Percentiles rank a stretch among this genome's conserved stretches.
Evolutionary conservation across 805 yeast genomes (phyloP).

Genomic region (Lachancea meyersii): DNA sequence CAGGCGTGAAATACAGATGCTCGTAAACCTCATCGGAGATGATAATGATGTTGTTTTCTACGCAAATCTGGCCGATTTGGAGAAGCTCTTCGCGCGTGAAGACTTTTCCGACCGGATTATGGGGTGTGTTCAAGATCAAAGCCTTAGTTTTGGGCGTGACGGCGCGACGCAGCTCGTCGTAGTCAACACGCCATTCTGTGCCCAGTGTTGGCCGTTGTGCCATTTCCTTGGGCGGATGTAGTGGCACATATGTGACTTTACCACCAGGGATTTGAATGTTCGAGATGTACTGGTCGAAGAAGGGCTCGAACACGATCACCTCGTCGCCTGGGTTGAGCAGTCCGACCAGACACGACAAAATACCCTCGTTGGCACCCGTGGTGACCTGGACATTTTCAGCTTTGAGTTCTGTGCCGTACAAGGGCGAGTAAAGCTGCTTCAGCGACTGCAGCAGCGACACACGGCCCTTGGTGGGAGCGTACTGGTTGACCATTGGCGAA

Average conservation of each 20-base stretch:
- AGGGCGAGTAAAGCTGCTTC: conserved; percentile 63
- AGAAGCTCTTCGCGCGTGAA: conserved; percentile 69
- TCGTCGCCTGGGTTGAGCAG: conserved; percentile 85
- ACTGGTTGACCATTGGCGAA: conserved; percentile 76
- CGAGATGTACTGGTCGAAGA: conserved; percentile 93
- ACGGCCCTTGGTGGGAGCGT: conserved; percentile 86
- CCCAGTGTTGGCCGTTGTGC: conserved; percentile 61
- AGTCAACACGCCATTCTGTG: conserved; percentile 81
- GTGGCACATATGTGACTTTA: conserved; percentile 76
- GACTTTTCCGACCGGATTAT: conserved; percentile 92
- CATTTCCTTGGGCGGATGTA: conserved; percentile 76
- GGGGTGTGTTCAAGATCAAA: conserved; percentile 88
- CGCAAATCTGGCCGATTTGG: conserved; percentile 74
- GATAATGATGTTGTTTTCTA: conserved; percentile 73
- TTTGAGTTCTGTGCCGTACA: conserved; percentile 48
- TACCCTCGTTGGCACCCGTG: conserved; percentile 97
- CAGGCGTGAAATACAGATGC: conserved; percentile 63
- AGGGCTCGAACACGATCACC: conserved; percentile 93
- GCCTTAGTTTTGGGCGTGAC: conserved; percentile 74
- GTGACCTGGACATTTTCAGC: conserved; percentile 57
- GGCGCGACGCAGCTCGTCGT: conserved; percentile 65
- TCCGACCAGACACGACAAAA: conserved; percentile 77
- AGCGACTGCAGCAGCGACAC: conserved; percentile 67
- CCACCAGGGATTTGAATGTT: conserved; percentile 94
- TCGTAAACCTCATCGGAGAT: conserved; percentile 95